These are phyloP conservation scores for Saksenaea vasiformis DNA, from an alignment of 371 early-diverging fungal species.

Conservation along the genomic window DNA sequence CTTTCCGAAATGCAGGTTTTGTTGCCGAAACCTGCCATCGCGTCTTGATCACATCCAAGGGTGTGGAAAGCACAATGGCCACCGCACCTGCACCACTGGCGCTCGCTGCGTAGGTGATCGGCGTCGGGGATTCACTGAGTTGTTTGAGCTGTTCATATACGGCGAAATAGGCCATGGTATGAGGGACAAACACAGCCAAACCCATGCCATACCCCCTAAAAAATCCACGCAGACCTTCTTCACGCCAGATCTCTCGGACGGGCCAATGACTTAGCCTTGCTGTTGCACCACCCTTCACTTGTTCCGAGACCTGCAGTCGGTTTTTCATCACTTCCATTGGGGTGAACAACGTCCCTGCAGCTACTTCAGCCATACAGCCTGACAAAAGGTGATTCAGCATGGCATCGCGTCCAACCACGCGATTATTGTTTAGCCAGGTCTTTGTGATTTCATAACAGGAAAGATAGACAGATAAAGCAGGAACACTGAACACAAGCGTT, in stretches of 20 bases:
- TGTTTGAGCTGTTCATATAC: constrained; percentile 72
- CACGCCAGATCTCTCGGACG: constrained; percentile 33
- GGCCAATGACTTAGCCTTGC: neutral
- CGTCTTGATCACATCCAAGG: constrained; percentile 96
- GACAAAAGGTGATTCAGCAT: constrained; percentile 37
- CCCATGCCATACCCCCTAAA: constrained; percentile 71
- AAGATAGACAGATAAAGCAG: constrained; percentile 71
- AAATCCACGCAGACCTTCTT: constrained; percentile 66
- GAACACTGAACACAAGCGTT: constrained; percentile 68
- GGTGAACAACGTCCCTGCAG: constrained; percentile 64
- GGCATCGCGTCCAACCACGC: neutral
- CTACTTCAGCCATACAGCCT: constrained; percentile 50
- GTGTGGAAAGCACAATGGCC: constrained; percentile 91
- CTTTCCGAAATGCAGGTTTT: constrained; percentile 44
- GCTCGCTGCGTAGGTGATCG: constrained; percentile 3
- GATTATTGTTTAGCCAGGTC: constrained; percentile 16
- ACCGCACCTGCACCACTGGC: constrained; percentile 52
- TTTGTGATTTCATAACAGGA: constrained; percentile 65
- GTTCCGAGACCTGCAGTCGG: constrained; percentile 50
- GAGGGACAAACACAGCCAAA: constrained; percentile 66
- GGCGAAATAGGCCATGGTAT: constrained; percentile 68
- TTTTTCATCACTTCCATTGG: constrained; percentile 85
- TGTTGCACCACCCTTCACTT: neutral
- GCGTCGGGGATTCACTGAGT: constrained; percentile 12
- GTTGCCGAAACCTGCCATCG: constrained; percentile 88